Evolutionary conservation across 257 asterid genomes (phyloP), one percentile per base, ranked within the genome.

Genomic region (Gentiana dahurica): DNA sequence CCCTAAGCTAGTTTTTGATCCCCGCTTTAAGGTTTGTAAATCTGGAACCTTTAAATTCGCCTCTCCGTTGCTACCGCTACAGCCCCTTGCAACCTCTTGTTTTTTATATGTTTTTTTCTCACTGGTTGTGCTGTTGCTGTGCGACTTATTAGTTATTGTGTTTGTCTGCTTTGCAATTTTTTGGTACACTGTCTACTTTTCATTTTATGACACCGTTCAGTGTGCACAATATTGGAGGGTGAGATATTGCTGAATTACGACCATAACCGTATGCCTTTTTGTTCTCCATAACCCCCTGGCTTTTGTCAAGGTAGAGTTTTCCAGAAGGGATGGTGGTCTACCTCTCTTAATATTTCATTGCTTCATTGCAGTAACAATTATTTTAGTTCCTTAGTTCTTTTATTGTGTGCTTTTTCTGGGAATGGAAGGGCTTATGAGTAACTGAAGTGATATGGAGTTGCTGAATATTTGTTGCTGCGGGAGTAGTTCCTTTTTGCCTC

Each of bases 1-100:
- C 69, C 99, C 99, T 44, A 92, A 92, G 82, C 83, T 92, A 73
- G 82, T 92, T 50, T 92, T 85, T 71, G 99, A 92, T 80, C 94
- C 87, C 51, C 97, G 99, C 65, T 92, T 92, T 65, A 88, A 92
- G 99, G 99, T 92, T 63, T 64, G 89, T 71, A 63, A 71, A 57
- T 46, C 68, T 57, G 69, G 59, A 43, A 38, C 56, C 38, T 57
- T 60, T 47, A 4, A 51, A 46, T 48, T 55, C 36, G 38, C 38
- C 6, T 12, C 11, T n/a, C 33, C 32, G 2, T 33, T 48, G 33
- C 47, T 34, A 39, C 33, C 9, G 38, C 49, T 15, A 6, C 46
- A n/a, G 34, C 36, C 36, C 37, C 11, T 36, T 49, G 39, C 34
- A 2, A 6, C 51, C 56, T 2, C 7, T 46, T 35, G 3, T 36